These are phyloP conservation scores for Curvularia sp. DNA, from an alignment of 2,329 filamentous ascomycete genomes.

Conservation along the genomic window DNA sequence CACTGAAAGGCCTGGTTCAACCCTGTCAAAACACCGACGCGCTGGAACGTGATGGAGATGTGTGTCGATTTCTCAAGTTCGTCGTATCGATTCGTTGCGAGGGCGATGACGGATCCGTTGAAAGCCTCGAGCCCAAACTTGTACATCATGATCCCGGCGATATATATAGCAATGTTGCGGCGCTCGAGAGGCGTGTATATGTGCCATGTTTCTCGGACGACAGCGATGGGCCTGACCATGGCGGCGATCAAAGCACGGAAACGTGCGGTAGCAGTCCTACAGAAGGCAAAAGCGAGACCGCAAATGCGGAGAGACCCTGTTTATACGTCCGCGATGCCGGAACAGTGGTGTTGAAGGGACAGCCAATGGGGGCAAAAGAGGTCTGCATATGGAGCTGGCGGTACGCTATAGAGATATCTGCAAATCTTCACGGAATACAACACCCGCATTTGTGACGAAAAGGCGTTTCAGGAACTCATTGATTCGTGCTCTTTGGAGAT, in stretches of 20 bases:
- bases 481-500: slow-evolving; percentile 27
- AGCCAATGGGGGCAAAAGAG: slow-evolving; percentile 28
- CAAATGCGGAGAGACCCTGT: slow-evolving; percentile 31
- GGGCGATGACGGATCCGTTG: slow-evolving; percentile 59
- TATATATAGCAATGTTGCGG: slow-evolving; percentile 52
- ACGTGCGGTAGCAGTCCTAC: slow-evolving; percentile 28
- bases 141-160: slow-evolving; percentile 61
- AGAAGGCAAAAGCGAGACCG: slow-evolving; percentile 21
- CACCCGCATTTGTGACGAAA: slow-evolving; percentile 32
- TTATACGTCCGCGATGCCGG: slow-evolving; percentile 32
- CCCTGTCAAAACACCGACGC: slow-evolving; percentile 57
- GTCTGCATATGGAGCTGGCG: slow-evolving; percentile 31
- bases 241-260: slow-evolving; percentile 19
- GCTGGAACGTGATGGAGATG: slow-evolving; percentile 55
- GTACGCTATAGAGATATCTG: slow-evolving; percentile 27
- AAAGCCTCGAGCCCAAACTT: slow-evolving; percentile 62
- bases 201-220: slow-evolving; percentile 41
- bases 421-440: slow-evolving; percentile 26
- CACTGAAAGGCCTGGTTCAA: slow-evolving; percentile 62
- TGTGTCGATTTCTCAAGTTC: slow-evolving; percentile 50
- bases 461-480: slow-evolving; percentile 30
- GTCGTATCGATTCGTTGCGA: slow-evolving; percentile 61
- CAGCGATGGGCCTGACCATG: slow-evolving; percentile 33
- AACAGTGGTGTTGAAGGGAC: slow-evolving; percentile 17
- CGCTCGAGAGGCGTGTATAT: slow-evolving; percentile 53